Conservation (phyloP, 2,329 filamentous ascomycete genomes). For the Ilyonectria robusta region DNA sequence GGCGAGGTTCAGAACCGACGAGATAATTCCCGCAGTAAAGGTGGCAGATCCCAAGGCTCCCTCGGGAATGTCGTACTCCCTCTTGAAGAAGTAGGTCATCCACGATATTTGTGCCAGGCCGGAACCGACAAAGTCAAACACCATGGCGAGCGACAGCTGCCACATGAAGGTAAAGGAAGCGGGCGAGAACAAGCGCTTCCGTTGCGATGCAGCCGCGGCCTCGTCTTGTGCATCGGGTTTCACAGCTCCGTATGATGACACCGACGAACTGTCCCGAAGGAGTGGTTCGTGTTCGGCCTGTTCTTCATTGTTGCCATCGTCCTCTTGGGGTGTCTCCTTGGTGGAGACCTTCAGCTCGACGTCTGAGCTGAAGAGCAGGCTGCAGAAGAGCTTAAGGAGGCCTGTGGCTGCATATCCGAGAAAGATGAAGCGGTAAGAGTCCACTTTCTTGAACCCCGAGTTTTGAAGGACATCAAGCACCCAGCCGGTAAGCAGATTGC, state of each 20-base stretch:
- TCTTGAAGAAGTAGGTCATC: conserved; percentile 45
- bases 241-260: conserved; percentile 28
- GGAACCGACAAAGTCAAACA: conserved; percentile 40
- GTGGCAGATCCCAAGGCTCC: conserved; percentile 39
- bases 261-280: not conserved
- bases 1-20: conserved; percentile 40
- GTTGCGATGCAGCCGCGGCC: not conserved
- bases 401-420: conserved; percentile 36
- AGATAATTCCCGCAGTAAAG: conserved; percentile 42
- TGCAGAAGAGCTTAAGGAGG: conserved; percentile 35
- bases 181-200: conserved; percentile 34
- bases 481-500: conserved; percentile 41
- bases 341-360: conserved; percentile 28
- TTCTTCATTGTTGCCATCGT: not conserved
- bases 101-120: conserved; percentile 43
- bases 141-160: conserved; percentile 39
- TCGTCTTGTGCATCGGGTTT: not conserved
- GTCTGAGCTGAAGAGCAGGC: conserved; percentile 28
- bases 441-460: conserved; percentile 20
- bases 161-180: conserved; percentile 40
- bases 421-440: conserved; percentile 38
- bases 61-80: conserved; percentile 42
- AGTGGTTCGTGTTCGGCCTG: conserved; percentile 31
- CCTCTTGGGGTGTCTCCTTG: conserved; percentile 23
- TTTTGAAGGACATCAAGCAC: conserved; percentile 33